phyloP scores from a whole-genome alignment of 1,284 basidiomycete genomes.

The Spongiforma sp. region DNA sequence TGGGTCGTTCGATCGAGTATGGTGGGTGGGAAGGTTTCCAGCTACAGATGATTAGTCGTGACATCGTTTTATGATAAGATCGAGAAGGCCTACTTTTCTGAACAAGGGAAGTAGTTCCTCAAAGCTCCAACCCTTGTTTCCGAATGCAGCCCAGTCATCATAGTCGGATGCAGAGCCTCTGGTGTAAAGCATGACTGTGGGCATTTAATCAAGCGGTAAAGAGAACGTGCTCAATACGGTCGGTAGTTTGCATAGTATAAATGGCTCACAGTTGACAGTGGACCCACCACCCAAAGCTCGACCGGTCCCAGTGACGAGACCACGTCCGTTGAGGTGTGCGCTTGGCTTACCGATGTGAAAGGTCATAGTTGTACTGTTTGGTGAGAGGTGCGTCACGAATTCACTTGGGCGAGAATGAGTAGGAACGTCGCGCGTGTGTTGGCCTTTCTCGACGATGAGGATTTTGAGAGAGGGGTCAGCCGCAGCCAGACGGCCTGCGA shows the following conservation, averaged over 20 bases:
- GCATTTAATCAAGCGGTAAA: neutral
- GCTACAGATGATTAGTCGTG: conserved; percentile 43
- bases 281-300: conserved; percentile 65
- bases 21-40: conserved; percentile 56
- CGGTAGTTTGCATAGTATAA: neutral
- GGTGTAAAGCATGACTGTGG: conserved; percentile 56
- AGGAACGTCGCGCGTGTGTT: conserved; percentile 35
- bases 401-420: conserved; percentile 55
- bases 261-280: conserved; percentile 54
- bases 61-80: no score
- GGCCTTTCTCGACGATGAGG: conserved; percentile 41
- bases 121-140: conserved; percentile 60
- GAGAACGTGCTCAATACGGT: neutral
- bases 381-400: conserved; percentile 44
- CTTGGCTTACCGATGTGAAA: conserved; percentile 49
- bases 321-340: conserved; percentile 51
- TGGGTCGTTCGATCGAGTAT: conserved; percentile 44
- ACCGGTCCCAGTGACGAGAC: conserved; percentile 46
- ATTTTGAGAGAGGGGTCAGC: conserved; percentile 48
- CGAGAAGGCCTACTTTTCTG: conserved; percentile 45
- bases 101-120: conserved; percentile 51
- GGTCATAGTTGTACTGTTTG: conserved; percentile 46
- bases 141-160: conserved; percentile 57
- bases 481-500: conserved; percentile 14
- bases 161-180: conserved; percentile 61